Base-by-base conservation (phyloP, 805 yeast genomes). In the Candida railenensis region DNA sequence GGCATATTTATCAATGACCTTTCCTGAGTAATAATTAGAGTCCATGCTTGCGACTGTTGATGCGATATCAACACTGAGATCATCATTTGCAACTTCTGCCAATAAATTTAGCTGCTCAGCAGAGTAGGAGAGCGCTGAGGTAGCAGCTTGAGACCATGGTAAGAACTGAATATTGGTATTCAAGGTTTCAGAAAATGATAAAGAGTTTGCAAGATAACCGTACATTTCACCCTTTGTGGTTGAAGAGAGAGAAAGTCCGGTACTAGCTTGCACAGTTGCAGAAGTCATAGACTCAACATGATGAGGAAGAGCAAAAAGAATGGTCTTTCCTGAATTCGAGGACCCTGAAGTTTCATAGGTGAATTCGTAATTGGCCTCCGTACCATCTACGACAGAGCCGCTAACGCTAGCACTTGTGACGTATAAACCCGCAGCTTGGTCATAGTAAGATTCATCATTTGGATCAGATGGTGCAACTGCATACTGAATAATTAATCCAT, bases 371-470 rank as follows among this genome's bases (percentile, higher is more conserved):
- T 65, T 58, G 12, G 82, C 85, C 21, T 67, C 51, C 3, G 64
- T 48, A 15, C 81, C 81, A 21, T 69, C 66, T 14, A 74, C 53
- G 3, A 70, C 72, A 20, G 74, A 61, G 45, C 86, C 88, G 16
- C 57, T 53, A 16, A 83, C 56, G 3, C 57, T 47, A 15, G 82
- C 83, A 30, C 71, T 73, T 2, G 75, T 73, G 2, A 78, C 80
- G 57, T 83, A 87, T 53, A 74, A 67, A 37, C 95, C 95, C 36
- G 94, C 91, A 18, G 86, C 81, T 37, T 67, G 53, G 59, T 85
- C 91, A 57, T 83, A 82, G 50, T 61, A 66, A 4, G 67, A 60
- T 18, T 75, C 79, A 25, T 63, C 59, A 7, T 54, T 50, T 38
- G 61, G 41, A 20, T 55, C 52, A 4, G 45, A 22, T 22, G 73